Evolutionary conservation across 345 rosid genomes (phyloP), one percentile per base, ranked within the genome.

Genomic region (Pistacia vera): DNA sequence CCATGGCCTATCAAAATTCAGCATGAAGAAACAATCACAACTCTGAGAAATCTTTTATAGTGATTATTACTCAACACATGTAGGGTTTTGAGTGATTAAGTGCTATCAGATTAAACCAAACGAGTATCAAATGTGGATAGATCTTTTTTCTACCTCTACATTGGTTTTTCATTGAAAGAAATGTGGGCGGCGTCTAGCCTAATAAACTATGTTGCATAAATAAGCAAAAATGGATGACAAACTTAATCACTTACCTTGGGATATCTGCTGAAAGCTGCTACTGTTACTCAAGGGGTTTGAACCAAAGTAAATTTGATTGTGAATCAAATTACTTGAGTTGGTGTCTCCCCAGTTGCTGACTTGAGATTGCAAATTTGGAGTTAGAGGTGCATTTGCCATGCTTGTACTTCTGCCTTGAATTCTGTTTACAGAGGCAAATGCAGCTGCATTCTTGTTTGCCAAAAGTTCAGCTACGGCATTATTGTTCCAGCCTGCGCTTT

Each of bases 351-450:
- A 78, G 46, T 69, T 28, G 18, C 75, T 77, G 46, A 57, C 80
- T 72, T 80, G 91, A 81, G 84, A 63, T 69, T 74, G 68, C 63
- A 72, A 78, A 75, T 74, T 78, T 20, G 77, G 73, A 62, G n/a
- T 63, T 25, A 72, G 73, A 38, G 73, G 67, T 69, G 48, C 25
- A 61, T 59, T 78, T 22, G 13, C 67, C 72, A 77, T 55, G 80
- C 79, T 68, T 64, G 49, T 51, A 49, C 61, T 72, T 56, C 52
- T n/a, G 68, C 57, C 30, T 9, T 75, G 62, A 58, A 12, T 78
- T 68, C 75, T 62, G 35, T 61, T 78, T 57, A 73, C 72, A 36
- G 75, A 57, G 71, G 77, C 71, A 60, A 33, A 22, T 36, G 56
- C 75, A 74, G 82, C 71, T 54, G 73, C 73, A 83, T 70, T 73